These are phyloP conservation scores for Syzygium syzygioides DNA, from an alignment of 441 rosid genomes.

Conservation along the genomic window DNA sequence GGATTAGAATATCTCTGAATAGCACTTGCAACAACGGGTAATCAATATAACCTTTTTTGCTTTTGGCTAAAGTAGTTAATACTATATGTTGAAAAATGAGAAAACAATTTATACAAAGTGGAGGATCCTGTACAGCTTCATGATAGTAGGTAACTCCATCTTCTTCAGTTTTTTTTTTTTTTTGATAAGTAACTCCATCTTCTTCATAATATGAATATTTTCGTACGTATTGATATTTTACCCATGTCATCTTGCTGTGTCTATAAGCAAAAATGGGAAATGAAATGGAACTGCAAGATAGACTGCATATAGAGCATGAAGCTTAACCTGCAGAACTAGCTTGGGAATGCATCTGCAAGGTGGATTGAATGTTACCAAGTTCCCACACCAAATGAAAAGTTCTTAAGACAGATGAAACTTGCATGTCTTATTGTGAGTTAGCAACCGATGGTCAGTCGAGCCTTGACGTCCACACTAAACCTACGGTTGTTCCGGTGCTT, in stretches of 20 bases:
- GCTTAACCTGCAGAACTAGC: neutral
- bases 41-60: neutral
- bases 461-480: neutral
- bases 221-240: neutral
- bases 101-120: neutral
- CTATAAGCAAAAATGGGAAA: neutral
- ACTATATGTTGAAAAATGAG: neutral
- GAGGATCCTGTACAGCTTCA: neutral
- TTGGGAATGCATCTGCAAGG: neutral
- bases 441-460: neutral
- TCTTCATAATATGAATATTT: neutral
- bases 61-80: neutral
- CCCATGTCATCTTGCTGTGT: neutral
- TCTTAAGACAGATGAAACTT: neutral
- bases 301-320: neutral
- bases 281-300: neutral
- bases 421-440: neutral
- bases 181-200: neutral
- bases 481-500: neutral
- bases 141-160: neutral
- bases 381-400: neutral
- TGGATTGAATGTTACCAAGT: neutral
- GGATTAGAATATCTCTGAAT: neutral
- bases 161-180: neutral
- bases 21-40: neutral